Conservation (phyloP, 1,139 yeast genomes). For the Saccharomycopsis hybrid region DNA sequence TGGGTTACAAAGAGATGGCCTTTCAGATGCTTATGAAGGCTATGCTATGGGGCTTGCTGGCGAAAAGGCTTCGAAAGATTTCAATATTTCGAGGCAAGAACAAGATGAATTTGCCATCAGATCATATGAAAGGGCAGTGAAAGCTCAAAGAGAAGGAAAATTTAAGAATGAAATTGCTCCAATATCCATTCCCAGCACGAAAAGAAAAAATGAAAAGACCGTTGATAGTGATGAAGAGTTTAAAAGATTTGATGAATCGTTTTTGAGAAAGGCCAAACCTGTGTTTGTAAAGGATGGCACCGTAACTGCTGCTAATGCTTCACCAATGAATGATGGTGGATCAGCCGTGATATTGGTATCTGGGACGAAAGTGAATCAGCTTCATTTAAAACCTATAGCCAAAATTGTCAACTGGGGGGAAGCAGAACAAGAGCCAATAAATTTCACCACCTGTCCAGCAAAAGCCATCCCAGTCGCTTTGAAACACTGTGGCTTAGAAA, state of each 20-base stretch:
- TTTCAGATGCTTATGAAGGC: conserved; percentile 81
- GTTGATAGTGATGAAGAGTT: conserved; percentile 67
- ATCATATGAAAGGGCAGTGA: conserved; percentile 71
- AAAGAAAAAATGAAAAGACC: conserved; percentile 77
- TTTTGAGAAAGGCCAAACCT: conserved; percentile 74
- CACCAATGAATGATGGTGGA: conserved; percentile 94
- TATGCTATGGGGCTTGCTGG: conserved; percentile 94
- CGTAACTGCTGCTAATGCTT: conserved; percentile 93
- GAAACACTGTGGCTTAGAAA: conserved; percentile 53
- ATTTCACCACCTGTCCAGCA: conserved; percentile 92
- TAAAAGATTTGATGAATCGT: conserved; percentile 64
- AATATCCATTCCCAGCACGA: conserved; percentile 74
- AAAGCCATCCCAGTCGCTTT: conserved; percentile 92
- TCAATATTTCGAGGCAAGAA: conserved; percentile 54
- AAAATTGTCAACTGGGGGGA: conserved; percentile 93
- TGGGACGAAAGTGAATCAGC: conserved; percentile 72
- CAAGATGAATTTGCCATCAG: conserved; percentile 65
- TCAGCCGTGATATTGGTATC: conserved; percentile 88
- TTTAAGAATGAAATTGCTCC: conserved; percentile 78
- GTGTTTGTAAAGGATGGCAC: conserved; percentile 92
- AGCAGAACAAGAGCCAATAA: conserved; percentile 90
- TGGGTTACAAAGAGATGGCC: conserved; percentile 87
- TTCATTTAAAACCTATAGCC: conserved; percentile 76
- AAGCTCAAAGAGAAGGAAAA: conserved; percentile 73
- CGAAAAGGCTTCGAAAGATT: conserved; percentile 85